Base-by-base conservation (phyloP, 2,329 filamentous ascomycete genomes). In the Cladosporium phlei region DNA sequence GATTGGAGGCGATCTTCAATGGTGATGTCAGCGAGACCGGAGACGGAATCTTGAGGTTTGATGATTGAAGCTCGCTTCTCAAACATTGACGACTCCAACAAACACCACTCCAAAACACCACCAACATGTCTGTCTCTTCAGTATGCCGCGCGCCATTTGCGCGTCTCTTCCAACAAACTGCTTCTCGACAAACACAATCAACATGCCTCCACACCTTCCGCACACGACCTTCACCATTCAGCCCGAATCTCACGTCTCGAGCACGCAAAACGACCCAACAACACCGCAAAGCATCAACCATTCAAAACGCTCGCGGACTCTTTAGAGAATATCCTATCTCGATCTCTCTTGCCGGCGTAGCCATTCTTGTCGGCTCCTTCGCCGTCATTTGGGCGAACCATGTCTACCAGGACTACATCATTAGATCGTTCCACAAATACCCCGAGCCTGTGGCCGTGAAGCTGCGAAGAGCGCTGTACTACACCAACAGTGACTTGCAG, bases 401-500 rank as follows among this genome's bases (percentile, higher is more conserved):
- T 60, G 63, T 72, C 58, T 74, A 74, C 59, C 60, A 66, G 17
- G 65, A 65, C 47, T 67, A 74, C 58, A 72, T 74, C 52, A 59
- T 71, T 39, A 67, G 61, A 38, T 65, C 72, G 10, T 77, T 75
- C 57, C 72, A 76, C 63, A 74, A 76, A 45, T 81, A 73, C 61
- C 87, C 87, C 2, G 79, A 85, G 32, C 75, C 81, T 1, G 81
- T 91, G 25, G 86, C 86, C 8, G 83, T 85, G 58, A 82, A 86
- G 51, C 75, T 98, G 37, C 86, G 93, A 24, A 80, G 83, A 55
- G 93, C 89, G 0, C 71, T 97, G 20, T 96, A 91, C 70, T 95
- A 88, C 67, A 87, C 83, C 55, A 90, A 93, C 59, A 79, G 85
- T 53, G 75, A 80, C 29, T 77, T 85, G 4, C 84, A 95, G 49